Conservation (phyloP, 2,329 filamentous ascomycete genomes). For the Colletotrichum gloeosporioides region DNA sequence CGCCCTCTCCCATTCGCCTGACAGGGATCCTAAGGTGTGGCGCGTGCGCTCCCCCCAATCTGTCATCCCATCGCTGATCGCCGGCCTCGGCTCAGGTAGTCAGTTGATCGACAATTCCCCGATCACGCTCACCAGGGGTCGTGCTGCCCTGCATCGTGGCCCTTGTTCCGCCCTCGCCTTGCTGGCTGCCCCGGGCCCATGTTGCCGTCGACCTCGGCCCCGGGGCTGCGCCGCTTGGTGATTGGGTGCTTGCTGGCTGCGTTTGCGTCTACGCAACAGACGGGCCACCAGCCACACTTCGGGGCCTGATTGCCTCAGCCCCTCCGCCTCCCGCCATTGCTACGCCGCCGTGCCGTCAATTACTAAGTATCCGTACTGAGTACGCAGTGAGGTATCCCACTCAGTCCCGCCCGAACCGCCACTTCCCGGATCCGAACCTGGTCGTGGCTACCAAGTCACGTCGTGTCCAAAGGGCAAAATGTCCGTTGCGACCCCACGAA, state of each 20-base stretch:
- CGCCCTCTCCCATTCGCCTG: constrained; percentile 9
- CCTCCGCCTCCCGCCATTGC: background rate
- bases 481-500: constrained; percentile 1
- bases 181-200: background rate
- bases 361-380: background rate
- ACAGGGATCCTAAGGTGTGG: constrained; percentile 11
- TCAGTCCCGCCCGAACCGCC: background rate
- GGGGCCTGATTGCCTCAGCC: background rate
- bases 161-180: background rate
- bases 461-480: background rate
- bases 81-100: constrained; percentile 17
- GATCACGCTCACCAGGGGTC: constrained; percentile 12
- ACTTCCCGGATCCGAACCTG: constrained; percentile 16
- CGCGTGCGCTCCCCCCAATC: constrained; percentile 7
- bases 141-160: constrained; percentile 1
- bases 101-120: constrained; percentile 18
- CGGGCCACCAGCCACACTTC: constrained; percentile 7
- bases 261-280: background rate
- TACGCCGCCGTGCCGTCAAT: background rate
- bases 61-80: constrained; percentile 23
- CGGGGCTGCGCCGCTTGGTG: background rate
- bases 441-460: background rate
- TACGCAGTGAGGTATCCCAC: background rate
- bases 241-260: background rate
- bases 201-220: background rate